Base-by-base conservation (phyloP, 2,329 filamentous ascomycete species). In the Neonectria sp. region DNA sequence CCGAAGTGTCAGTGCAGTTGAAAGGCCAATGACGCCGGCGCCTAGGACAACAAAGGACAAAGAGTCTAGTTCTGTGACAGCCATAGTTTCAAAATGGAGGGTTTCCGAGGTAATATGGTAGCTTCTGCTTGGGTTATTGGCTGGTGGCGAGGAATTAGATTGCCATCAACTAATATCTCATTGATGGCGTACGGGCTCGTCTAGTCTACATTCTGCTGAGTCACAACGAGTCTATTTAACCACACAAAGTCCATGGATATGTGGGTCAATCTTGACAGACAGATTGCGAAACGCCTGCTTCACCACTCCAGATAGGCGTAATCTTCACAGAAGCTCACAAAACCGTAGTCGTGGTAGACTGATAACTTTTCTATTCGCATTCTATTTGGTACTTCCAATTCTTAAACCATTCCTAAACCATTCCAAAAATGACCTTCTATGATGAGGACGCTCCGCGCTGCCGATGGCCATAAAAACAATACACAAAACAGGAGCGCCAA, bases 1-100 rank as follows among this genome's bases (percentile, higher is more conserved):
- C 15, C 58, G 49, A 15, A 92, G 81, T 25, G 88, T 79, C 40
- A 90, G 82, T 37, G 90, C 90, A 3, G 89, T 91, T 2, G 90
- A 91, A 49, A 92, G 83, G 15, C 89, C 90, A 37, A 88, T 83
- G 7, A 92, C 89, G 45, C 90, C 90, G 46, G 90, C 90, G 58
- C 89, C 90, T 71, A 55, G 52, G 52, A 55, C 52, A 5, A 55
- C 37, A n/a, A 55, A 21, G 27, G 15, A 31, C 11, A 29, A 15
- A 17, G 48, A 31, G 15, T 11, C 27, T 33, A 27, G 29, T 3
- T 52, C 27, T 8, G 46, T 21, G 7, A 9, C 11, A 6, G 17
- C 27, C 48, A 52, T 52, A 7, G n/a, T 11, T 11, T 29, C 8
- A 9, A 12, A 21, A n/a, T 17, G 2, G 27, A 6, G 7, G 3